phyloP scores from a whole-genome alignment of 208 protist species.

The Leishmania guyanensis region DNA sequence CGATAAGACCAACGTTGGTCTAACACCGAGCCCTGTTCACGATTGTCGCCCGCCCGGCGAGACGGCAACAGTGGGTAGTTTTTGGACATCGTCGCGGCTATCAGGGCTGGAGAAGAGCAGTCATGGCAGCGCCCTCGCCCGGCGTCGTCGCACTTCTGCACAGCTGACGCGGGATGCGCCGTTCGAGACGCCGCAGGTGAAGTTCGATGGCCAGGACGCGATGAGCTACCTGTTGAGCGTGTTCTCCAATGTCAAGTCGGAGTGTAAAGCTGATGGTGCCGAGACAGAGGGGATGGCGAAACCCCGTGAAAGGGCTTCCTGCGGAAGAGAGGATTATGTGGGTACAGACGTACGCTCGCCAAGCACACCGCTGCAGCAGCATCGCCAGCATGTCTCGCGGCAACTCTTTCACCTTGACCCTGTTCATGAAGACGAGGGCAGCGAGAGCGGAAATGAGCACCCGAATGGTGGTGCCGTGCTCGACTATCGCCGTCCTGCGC shows the following conservation, averaged over 20 bases:
- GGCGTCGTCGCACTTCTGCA: not conserved
- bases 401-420: not conserved
- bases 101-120: not conserved
- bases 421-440: not conserved
- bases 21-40: not conserved
- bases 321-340: no score
- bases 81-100: not conserved
- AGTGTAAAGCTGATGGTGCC: not conserved
- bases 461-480: not conserved
- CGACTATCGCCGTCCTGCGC: not conserved
- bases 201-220: conserved; percentile 13
- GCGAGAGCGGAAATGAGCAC: conserved; percentile 1
- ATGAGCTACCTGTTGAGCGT: conserved; percentile 41
- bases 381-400: not conserved
- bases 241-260: conserved; percentile 17
- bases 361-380: not conserved
- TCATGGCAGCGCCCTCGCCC: not conserved
- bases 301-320: not conserved
- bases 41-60: not conserved
- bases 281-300: no score
- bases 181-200: conserved; percentile 1
- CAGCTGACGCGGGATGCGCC: not conserved
- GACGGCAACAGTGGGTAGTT: not conserved
- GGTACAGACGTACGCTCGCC: not conserved
- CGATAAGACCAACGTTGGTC: not conserved